phyloP scores from a whole-genome alignment of 768 basidiomycete genomes.

The Suillus variegatus region DNA sequence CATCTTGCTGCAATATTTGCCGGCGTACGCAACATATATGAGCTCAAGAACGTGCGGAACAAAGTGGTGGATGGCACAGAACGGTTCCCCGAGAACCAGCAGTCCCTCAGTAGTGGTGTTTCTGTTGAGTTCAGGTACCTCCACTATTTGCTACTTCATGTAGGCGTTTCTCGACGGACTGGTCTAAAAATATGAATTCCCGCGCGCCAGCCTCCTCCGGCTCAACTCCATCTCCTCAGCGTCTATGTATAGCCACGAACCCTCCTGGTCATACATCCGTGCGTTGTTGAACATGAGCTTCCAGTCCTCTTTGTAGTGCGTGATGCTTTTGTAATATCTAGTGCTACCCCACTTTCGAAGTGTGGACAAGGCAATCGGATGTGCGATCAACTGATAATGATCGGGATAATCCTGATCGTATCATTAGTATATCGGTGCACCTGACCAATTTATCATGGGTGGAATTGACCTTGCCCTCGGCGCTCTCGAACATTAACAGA shows the following conservation, averaged over 20 bases:
- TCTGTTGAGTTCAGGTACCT: too few relatives aligned
- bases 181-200: too few relatives aligned
- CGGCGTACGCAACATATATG: too few relatives aligned
- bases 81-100: too few relatives aligned
- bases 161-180: too few relatives aligned
- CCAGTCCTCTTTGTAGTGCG: slow-evolving; percentile 77
- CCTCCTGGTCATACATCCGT: slow-evolving; percentile 90
- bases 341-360: slow-evolving; percentile 76
- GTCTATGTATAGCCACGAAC: slow-evolving; percentile 92
- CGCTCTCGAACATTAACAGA: slow-evolving; percentile 94
- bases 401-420: slow-evolving; percentile 78
- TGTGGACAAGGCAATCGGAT: slow-evolving; percentile 85
- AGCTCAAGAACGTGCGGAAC: too few relatives aligned
- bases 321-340: slow-evolving; percentile 72
- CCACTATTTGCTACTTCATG: too few relatives aligned
- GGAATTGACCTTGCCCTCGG: slow-evolving; percentile 92
- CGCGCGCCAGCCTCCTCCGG: too few relatives aligned
- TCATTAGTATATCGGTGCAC: slow-evolving; percentile 24
- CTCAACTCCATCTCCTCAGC: slow-evolving; percentile 83
- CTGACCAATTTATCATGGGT: slow-evolving; percentile 84
- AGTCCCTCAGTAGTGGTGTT: too few relatives aligned
- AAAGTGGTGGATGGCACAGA: too few relatives aligned
- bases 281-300: slow-evolving; percentile 94
- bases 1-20: not conserved
- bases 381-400: slow-evolving; percentile 86